phyloP scores from a whole-genome alignment of 2,329 filamentous ascomycete species.

The Penicillium sp. region DNA sequence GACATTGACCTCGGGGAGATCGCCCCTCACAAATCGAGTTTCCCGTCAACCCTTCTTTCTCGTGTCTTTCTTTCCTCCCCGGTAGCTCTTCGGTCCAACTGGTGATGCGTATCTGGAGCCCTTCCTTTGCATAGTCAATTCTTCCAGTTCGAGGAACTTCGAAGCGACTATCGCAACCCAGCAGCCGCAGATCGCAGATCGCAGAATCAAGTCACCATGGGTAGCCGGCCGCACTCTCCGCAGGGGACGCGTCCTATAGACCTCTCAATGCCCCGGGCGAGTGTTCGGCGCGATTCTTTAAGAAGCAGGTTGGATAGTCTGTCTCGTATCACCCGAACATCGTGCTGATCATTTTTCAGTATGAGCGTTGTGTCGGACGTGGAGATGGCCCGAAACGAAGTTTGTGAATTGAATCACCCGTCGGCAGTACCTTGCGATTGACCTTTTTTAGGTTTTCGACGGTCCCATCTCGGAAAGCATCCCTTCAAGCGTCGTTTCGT shows the following conservation, averaged over 20 bases:
- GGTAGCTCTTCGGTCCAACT: background rate
- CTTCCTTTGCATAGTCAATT: background rate
- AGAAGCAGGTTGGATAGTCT: conserved; percentile 34
- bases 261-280: conserved; percentile 19
- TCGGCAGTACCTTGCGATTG: background rate
- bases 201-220: conserved; percentile 23
- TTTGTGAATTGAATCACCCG: conserved; percentile 37
- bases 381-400: conserved; percentile 98
- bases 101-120: background rate
- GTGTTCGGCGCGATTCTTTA: conserved; percentile 35
- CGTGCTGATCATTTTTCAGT: conserved; percentile 31
- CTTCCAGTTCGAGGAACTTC: background rate
- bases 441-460: conserved; percentile 62
- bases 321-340: background rate
- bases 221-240: conserved; percentile 25
- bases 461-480: conserved; percentile 93
- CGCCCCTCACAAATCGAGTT: background rate
- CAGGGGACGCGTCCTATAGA: conserved; percentile 22
- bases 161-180: background rate
- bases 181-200: background rate
- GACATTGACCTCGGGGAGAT: conserved; percentile 1
- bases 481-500: conserved; percentile 89
- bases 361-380: conserved; percentile 86
- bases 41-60: background rate
- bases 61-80: background rate